Evolutionary conservation across 345 rosid species (phyloP), one percentile per base, ranked within the genome.

Genomic region (Linum lewisii): DNA sequence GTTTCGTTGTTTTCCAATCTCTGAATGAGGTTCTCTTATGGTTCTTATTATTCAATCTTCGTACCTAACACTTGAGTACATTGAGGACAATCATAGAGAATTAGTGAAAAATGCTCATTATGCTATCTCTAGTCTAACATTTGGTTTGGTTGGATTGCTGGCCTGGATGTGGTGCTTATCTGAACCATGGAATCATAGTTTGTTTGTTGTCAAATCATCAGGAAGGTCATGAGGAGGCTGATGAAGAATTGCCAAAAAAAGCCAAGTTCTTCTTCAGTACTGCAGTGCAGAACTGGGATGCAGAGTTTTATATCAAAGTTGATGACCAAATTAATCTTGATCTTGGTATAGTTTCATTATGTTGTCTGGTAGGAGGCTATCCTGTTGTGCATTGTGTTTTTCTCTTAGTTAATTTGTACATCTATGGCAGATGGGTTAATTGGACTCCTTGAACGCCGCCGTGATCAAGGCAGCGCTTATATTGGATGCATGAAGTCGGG

Each of bases 401-500:
- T 38, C 63, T 20, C 24, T 36, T 65, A 57, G 34, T 66, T 75
- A 61, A 24, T n/a, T 7, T 22, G 22, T 24, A 18, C 37, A 3
- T 66, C 21, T 61, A 49, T 66, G 21, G 51, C 81, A 93, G 99
- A 89, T 76, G 90, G 80, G n/a, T 68, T 93, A 71, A 79, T 93
- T 26, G 82, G 79, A 57, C 75, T 89, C 60, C 88, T 93, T 52
- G 79, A 84, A 67, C 78, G 22, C 18, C 93, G 83, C 1, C 90
- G 77, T 67, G 84, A 76, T 64, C 91, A 87, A 74, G 87, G 82
- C 73, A 70, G 76, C 68, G 82, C 88, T 59, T 93, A 93, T 70
- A 69, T 89, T 57, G 99, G 97, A 59, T 89, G 99, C 77, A 93
- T 87, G 99, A 93, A 93, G 82, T 89, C 99, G 14, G 97, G 99